Evolutionary conservation across 2,329 filamentous ascomycete genomes (phyloP).

Genomic region (Thyridium curvatum): DNA sequence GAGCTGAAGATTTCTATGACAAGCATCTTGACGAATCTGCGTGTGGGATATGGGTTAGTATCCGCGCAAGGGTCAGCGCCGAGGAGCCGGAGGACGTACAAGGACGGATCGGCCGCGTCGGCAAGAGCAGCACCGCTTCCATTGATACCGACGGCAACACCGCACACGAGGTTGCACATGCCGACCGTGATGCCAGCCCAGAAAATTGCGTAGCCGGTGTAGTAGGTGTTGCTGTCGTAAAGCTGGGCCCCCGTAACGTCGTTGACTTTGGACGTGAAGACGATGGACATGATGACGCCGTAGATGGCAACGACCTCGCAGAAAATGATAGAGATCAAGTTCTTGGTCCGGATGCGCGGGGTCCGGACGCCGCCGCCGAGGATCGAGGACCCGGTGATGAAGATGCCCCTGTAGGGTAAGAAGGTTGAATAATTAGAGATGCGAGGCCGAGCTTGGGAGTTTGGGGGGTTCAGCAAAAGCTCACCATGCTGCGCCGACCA

Average conservation of each 20-base stretch:
- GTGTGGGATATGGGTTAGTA: conserved; percentile 12
- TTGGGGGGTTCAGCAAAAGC: conserved; percentile 11
- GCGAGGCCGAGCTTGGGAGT: neutral
- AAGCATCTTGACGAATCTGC: conserved; percentile 94
- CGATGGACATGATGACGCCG: conserved; percentile 99
- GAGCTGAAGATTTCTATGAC: conserved; percentile 99
- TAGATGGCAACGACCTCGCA: conserved; percentile 99
- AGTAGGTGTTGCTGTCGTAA: conserved; percentile 75
- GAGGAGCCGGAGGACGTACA: conserved; percentile 64
- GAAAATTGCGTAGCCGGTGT: conserved; percentile 92
- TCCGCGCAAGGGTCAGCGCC: too few species aligned
- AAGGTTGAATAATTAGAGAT: neutral
- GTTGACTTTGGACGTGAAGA: conserved; percentile 86
- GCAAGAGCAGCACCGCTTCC: conserved; percentile 93
- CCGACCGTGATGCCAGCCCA: conserved; percentile 95
- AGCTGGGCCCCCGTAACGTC: conserved; percentile 57
- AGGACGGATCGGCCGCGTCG: conserved; percentile 83
- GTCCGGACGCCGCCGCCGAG: conserved; percentile 94
- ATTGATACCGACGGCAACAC: conserved; percentile 95
- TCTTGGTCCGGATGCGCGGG: conserved; percentile 97
- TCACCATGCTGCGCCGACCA: conserved; percentile 96
- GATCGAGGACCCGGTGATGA: conserved; percentile 96
- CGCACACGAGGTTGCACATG: conserved; percentile 91
- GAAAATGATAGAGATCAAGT: conserved; percentile 99
- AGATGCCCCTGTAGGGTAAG: conserved; percentile 71